phyloP scores from a whole-genome alignment of 2,329 filamentous ascomycete genomes.

The Colletotrichum noveboracense region DNA sequence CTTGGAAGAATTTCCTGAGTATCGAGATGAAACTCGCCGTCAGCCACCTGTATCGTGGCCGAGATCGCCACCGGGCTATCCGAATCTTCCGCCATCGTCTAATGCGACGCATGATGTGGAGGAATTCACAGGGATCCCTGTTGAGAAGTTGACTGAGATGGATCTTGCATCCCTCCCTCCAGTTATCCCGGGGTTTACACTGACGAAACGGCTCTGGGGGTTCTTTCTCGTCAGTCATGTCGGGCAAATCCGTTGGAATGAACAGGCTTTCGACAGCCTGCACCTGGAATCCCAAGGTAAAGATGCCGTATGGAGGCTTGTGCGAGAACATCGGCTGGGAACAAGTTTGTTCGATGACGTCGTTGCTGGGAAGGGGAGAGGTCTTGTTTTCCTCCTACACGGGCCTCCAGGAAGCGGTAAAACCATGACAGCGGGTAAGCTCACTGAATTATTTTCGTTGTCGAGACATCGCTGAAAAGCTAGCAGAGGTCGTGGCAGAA shows the following conservation, averaged over 20 bases:
- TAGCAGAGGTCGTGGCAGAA: background rate
- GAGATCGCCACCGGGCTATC: too few relatives aligned
- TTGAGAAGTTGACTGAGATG: background rate
- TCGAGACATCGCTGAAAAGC: too few relatives aligned
- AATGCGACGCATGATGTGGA: background rate
- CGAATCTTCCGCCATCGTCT: too few relatives aligned
- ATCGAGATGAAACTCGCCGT: background rate
- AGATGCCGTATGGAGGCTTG: background rate
- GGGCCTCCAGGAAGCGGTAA: background rate
- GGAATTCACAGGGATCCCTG: background rate
- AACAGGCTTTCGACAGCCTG: background rate
- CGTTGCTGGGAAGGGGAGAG: background rate
- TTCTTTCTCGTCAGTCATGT: background rate
- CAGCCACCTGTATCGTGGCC: background rate
- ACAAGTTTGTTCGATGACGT: background rate
- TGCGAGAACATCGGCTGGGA: background rate
- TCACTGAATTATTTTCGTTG: background rate
- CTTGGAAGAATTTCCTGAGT: background rate
- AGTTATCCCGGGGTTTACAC: background rate
- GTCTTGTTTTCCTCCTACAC: background rate
- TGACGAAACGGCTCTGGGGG: background rate
- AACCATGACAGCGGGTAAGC: background rate
- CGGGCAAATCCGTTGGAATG: rapidly evolving
- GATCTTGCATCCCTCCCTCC: rapidly evolving
- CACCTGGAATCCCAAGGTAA: background rate